Evolutionary conservation across 768 basidiomycete species (phyloP), one percentile per base, ranked within the genome.

Genomic region (Porpolomopsis calyptriformis): DNA sequence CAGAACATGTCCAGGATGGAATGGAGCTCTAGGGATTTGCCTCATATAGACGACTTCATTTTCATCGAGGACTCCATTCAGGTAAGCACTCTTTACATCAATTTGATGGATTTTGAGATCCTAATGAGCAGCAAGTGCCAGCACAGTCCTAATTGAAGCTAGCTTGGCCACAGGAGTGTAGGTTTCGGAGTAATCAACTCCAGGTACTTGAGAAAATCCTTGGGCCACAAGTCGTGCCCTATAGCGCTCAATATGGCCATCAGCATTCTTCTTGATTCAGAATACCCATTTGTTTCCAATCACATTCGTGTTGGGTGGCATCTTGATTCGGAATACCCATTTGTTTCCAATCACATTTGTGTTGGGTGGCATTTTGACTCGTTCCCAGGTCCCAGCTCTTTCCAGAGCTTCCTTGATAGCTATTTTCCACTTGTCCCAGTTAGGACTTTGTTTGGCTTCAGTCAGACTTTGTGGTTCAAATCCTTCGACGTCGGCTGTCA

Each of bases 211-310:
- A n/a, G n/a, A n/a, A n/a, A n/a, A n/a, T n/a, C 74, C 72, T 44
- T 66, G 61, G 20, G 68, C 64, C 0, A 76, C 67, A 20, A 66
- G 60, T 4, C 66, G 46, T 0, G 65, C 70, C 45, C 70, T 69
- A 50, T 64, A 59, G 1, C 56, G 46, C 2, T 34, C 34, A 16
- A 64, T 45, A 0, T 40, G 48, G 16, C 66, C 64, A 6, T 41
- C 12, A 9, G 35, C 48, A 45, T 68, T 55, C 12, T 48, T 45
- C 49, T 71, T 70, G 3, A 50, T 23, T 9, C 47, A 49, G 47
- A 60, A 65, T 10, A 63, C 56, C 47, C 50, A 53, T 44, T 60
- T 61, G 12, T 53, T 57, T 1, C 60, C 54, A 7, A 74, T 54
- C 12, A 65, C 34, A 12, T 65, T 67, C 5, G n/a, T n/a, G n/a